phyloP scores from a whole-genome alignment of 352 stramenopile genomes.

The Phytophthora megakarya region DNA sequence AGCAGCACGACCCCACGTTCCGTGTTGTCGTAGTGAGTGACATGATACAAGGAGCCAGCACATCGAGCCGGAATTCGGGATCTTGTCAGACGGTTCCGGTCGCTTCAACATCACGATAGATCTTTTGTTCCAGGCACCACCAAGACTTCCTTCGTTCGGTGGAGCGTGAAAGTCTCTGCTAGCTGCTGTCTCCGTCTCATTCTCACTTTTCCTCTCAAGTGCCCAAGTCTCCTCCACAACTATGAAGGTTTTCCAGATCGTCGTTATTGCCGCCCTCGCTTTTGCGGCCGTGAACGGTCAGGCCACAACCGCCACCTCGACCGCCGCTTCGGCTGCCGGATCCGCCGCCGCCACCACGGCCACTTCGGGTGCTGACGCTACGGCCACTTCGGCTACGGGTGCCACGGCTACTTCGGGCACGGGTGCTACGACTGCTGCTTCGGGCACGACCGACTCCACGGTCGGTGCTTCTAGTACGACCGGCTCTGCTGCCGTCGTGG shows the following conservation, averaged over 20 bases:
- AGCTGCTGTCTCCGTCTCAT: constrained; percentile 15
- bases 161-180: too few species aligned
- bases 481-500: constrained; percentile 1
- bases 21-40: constrained; percentile 7
- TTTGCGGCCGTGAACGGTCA: constrained; percentile 30
- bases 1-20: constrained; percentile 1
- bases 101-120: constrained; percentile 34
- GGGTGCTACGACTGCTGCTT: constrained; percentile 11
- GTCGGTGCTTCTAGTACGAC: neutral
- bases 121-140: too few species aligned
- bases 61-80: constrained; percentile 4
- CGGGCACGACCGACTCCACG: neutral
- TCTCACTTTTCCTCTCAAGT: constrained; percentile 23
- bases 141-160: constrained; percentile 12
- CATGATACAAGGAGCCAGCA: constrained; percentile 1
- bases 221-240: constrained; percentile 16
- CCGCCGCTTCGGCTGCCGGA: constrained; percentile 4
- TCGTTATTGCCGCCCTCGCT: constrained; percentile 32
- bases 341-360: constrained; percentile 1
- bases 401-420: constrained; percentile 3
- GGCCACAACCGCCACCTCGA: neutral
- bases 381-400: too few species aligned
- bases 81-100: constrained; percentile 15
- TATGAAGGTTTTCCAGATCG: constrained; percentile 39
- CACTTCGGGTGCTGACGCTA: constrained; percentile 3